phyloP scores from a whole-genome alignment of 164 flowering plant species.

The Magnolia sinica region DNA sequence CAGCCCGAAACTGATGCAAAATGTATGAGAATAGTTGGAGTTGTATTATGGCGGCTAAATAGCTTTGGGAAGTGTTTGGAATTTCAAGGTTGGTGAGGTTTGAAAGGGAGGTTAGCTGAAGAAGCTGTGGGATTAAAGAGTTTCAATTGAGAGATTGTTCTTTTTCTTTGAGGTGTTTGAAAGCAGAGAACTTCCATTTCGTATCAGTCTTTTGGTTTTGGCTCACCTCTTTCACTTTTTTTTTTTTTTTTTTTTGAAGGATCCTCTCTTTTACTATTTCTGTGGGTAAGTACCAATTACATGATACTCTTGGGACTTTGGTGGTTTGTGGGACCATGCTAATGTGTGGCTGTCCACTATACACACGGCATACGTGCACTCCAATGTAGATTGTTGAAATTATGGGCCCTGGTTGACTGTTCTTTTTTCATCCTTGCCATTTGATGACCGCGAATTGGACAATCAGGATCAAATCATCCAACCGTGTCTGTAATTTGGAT shows the following conservation, averaged over 20 bases:
- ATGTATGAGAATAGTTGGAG: slow-evolving; percentile 6
- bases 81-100: neutral
- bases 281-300: too few relatives aligned
- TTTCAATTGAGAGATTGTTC: neutral
- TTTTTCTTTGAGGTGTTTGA: neutral
- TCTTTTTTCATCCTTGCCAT: too few relatives aligned
- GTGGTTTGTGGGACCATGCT: too few relatives aligned
- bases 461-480: too few relatives aligned
- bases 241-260: neutral
- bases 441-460: too few relatives aligned
- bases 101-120: neutral
- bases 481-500: too few relatives aligned
- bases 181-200: slow-evolving; percentile 3
- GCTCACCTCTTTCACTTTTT: neutral
- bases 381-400: too few relatives aligned
- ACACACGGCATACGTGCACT: too few relatives aligned
- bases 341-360: too few relatives aligned
- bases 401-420: too few relatives aligned
- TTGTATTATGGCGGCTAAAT: neutral
- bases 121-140: neutral
- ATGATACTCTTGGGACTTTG: too few relatives aligned
- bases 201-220: neutral
- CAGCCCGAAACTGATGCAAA: slow-evolving; percentile 29
- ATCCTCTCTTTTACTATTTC: too few relatives aligned
- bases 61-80: neutral